Evolutionary conservation across 257 asterid genomes (phyloP).

Genomic region (Nicotiana tabacum): DNA sequence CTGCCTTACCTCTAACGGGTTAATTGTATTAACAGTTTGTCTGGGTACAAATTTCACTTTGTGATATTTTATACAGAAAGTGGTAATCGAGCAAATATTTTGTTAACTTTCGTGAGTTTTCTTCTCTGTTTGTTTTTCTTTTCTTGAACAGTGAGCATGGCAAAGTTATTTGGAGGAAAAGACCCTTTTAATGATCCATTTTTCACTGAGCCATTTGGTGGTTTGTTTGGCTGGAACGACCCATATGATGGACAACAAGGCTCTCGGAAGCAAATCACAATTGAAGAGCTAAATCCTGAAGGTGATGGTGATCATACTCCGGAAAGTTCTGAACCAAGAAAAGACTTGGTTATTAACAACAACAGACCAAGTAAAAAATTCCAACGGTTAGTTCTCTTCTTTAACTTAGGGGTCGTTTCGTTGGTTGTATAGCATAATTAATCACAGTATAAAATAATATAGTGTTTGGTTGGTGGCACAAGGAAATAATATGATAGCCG

Average conservation of each 20-base stretch:
- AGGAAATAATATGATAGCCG: too few relatives aligned
- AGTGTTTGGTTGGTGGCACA: neutral
- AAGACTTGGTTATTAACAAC: constrained; percentile 36
- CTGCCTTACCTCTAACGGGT: too few relatives aligned
- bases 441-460: neutral
- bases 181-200: constrained; percentile 76
- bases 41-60: too few relatives aligned
- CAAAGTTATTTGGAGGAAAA: constrained; percentile 66
- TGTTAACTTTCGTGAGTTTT: too few relatives aligned
- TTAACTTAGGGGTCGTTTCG: neutral
- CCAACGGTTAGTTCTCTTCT: constrained; percentile 27
- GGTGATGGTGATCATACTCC: constrained; percentile 29
- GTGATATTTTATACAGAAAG: too few relatives aligned
- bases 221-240: constrained; percentile 37
- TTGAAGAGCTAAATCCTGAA: constrained; percentile 63
- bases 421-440: neutral
- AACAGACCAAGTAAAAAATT: constrained; percentile 20
- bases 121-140: neutral
- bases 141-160: constrained; percentile 31
- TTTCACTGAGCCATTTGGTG: constrained; percentile 52
- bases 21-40: too few relatives aligned
- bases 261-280: constrained; percentile 37
- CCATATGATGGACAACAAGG: constrained; percentile 39
- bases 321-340: constrained; percentile 29
- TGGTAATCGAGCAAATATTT: too few relatives aligned